Base-by-base conservation (phyloP, 1,139 yeast species). In the Magnusiomyces suaveolens region DNA sequence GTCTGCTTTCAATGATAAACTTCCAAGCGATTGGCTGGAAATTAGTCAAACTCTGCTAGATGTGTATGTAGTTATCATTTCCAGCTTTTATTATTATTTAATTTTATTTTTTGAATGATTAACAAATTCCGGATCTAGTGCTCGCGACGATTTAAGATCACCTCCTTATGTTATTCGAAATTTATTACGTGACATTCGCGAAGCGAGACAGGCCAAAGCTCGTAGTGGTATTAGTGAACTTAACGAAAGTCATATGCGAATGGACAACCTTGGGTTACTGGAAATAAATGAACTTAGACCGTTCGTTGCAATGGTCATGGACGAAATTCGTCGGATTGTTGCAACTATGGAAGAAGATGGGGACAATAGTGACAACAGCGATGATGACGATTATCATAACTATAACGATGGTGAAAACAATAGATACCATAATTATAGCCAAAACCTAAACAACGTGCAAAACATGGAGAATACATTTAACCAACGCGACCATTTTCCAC, bases 11-110 rank as follows among this genome's bases (percentile, higher is more conserved):
- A 80, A 90, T 52, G 73, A 76, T 16, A 51, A 53, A 25, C 70
- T 92, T 48, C 97, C 97, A 0, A 81, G 84, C 81, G 81, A 83
- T 65, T 92, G 98, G 98, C 72, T 90, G 26, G 96, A 90, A 54
- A 66, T 84, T 0, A 80, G 92, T 18, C 86, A 84, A 61, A 75
- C 84, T 24, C 69, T 89, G 53, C 74, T 90, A 38, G 75, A 78
- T 12, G 72, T 47, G 39, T 48, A 36, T 18, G 51, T 48, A 3
- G 3, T 23, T 16, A 16, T 3, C 8, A 4, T 47, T 33, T 33
- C 20, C 21, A 24, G 12, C 14, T 2, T 38, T 48, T 39, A 12
- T 25, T 36, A 10, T 36, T 8, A 10, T 36, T 36, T 8, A 36
- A 36, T 10, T 14, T 29, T 29, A 29, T 6, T 29, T 12, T 29